These are phyloP conservation scores for Salix brachista DNA, from an alignment of 345 rosid genomes.

Conservation along the genomic window DNA sequence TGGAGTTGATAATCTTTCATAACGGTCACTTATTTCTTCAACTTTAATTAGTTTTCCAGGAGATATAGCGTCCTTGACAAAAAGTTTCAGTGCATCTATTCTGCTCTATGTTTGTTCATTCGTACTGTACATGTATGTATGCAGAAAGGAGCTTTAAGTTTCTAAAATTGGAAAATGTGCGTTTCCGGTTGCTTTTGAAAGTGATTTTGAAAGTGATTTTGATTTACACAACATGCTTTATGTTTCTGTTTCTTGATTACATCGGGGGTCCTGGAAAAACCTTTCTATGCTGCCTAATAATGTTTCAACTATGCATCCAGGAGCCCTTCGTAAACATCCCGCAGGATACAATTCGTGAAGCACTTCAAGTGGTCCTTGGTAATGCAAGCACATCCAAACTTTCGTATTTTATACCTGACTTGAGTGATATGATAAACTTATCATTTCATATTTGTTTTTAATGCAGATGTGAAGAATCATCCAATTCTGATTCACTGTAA, in stretches of 20 bases:
- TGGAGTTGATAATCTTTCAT: neutral
- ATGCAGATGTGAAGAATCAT: constrained; percentile 79
- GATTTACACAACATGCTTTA: neutral
- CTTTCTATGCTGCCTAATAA: constrained; percentile 1
- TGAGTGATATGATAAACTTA: neutral
- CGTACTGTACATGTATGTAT: neutral
- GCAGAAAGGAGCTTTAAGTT: neutral
- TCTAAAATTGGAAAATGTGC: neutral
- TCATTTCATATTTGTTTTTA: neutral
- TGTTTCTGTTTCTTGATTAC: neutral
- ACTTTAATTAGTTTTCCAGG: neutral
- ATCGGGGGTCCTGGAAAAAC: neutral
- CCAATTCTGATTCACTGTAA: constrained; percentile 91
- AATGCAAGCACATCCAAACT: constrained; percentile 17
- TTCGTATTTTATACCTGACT: constrained; percentile 1
- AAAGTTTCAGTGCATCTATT: neutral
- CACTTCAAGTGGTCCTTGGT: constrained; percentile 86
- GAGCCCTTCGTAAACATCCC: constrained; percentile 80
- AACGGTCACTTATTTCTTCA: neutral
- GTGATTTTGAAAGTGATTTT: no score
- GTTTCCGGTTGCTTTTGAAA: neutral
- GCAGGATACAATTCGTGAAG: constrained; percentile 74
- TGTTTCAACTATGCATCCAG: constrained; percentile 37
- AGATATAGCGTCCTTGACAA: neutral
- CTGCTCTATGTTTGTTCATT: neutral